These are phyloP conservation scores for Eucalyptus curtisii DNA, from an alignment of 345 rosid species.

Conservation along the genomic window DNA sequence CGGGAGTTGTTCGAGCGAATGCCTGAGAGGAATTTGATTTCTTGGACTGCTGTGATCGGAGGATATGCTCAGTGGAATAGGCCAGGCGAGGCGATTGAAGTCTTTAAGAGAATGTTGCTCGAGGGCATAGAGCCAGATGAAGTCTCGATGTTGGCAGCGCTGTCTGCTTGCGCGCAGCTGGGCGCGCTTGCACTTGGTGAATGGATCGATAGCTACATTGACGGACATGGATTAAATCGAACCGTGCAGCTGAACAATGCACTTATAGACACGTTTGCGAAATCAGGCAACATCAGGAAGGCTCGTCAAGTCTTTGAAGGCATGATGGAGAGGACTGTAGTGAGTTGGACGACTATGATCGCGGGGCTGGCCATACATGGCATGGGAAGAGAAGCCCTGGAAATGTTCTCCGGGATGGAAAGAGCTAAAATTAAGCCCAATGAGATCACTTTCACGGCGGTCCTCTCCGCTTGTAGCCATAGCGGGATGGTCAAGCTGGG, in stretches of 20 bases:
- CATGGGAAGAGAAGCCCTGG: constrained; percentile 49
- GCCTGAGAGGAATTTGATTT: constrained; percentile 44
- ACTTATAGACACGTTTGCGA: constrained; percentile 62
- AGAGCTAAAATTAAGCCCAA: constrained; percentile 33
- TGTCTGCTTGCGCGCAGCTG: constrained; percentile 62
- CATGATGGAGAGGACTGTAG: constrained; percentile 25
- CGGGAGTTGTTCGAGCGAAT: constrained; percentile 31
- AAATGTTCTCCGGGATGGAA: constrained; percentile 57
- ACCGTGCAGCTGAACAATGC: constrained; percentile 40
- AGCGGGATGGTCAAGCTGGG: constrained; percentile 51
- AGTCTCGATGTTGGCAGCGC: constrained; percentile 43
- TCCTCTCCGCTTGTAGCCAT: constrained; percentile 74
- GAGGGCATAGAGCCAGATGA: constrained; percentile 59
- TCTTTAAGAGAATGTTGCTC: constrained; percentile 46
- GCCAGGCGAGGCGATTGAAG: constrained; percentile 32
- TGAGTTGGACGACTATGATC: constrained; percentile 69
- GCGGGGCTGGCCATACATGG: constrained; percentile 64
- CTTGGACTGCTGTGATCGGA: constrained; percentile 67
- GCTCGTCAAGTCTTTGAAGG: constrained; percentile 44
- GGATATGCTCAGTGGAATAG: constrained; percentile 42
- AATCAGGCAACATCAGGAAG: constrained; percentile 46
- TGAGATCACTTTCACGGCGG: constrained; percentile 55
- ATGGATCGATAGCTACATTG: constrained; percentile 36
- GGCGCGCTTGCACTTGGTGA: constrained; percentile 56
- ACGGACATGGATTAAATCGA: constrained; percentile 13